Evolutionary conservation across 345 rosid species (phyloP).

Genomic region (Stellera chamaejasme): DNA sequence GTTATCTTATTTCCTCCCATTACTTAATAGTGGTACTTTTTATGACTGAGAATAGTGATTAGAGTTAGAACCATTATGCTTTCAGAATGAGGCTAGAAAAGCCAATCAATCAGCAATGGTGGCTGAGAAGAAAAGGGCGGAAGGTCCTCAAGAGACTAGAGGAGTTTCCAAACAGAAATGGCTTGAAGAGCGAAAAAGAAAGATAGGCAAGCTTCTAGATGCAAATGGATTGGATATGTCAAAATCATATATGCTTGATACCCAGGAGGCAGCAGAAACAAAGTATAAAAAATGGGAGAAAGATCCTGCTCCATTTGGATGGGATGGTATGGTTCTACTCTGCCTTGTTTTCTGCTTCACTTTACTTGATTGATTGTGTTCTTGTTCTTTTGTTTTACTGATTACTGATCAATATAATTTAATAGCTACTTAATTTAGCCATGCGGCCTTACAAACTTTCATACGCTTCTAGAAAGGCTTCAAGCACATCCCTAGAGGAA

Average conservation of each 20-base stretch:
- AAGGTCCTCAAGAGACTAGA: conserved; percentile 71
- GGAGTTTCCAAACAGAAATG: conserved; percentile 93
- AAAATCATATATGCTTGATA: conserved; percentile 79
- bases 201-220: conserved; percentile 82
- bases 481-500: too few relatives aligned
- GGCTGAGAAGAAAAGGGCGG: conserved; percentile 86
- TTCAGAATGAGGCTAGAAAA: conserved; percentile 82
- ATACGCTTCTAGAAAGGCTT: too few relatives aligned
- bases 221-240: conserved; percentile 90
- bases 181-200: conserved; percentile 83
- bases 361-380: neutral
- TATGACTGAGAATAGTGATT: neutral
- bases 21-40: too few relatives aligned
- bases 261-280: conserved; percentile 81
- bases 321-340: conserved; percentile 65
- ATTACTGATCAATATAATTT: too few relatives aligned
- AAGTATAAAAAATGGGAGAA: conserved; percentile 97
- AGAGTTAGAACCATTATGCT: conserved; percentile 8
- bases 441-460: too few relatives aligned
- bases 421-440: too few relatives aligned
- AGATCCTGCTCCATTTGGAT: conserved; percentile 88
- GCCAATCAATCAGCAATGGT: conserved; percentile 85
- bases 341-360: neutral
- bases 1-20: too few relatives aligned
- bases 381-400: too few relatives aligned